These are phyloP conservation scores for Aspergillus sclerotiicarbonarius DNA, from an alignment of 495 filamentous ascomycete genomes.

Conservation along the genomic window DNA sequence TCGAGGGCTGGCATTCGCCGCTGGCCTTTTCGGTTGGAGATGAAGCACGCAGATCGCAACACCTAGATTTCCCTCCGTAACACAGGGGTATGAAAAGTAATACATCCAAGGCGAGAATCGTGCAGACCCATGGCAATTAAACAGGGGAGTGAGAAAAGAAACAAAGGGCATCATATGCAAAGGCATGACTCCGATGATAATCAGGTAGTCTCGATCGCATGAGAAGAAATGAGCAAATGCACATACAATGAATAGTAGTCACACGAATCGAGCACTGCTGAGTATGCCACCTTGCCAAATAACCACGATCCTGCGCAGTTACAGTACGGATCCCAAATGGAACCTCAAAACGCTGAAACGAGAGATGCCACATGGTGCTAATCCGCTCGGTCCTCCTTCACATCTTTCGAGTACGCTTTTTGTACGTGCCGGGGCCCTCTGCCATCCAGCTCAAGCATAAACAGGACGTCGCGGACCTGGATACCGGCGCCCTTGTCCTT, in stretches of 20 bases:
- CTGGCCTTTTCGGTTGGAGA: background rate
- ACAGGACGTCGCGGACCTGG: slow-evolving; percentile 50
- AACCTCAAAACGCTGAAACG: no score
- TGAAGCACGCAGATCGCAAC: background rate
- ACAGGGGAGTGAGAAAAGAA: slow-evolving; percentile 4
- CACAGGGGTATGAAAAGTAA: slow-evolving; percentile 8
- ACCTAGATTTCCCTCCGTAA: background rate
- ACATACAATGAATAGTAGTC: slow-evolving; percentile 7
- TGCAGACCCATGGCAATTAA: slow-evolving; percentile 4
- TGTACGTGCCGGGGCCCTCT: slow-evolving; percentile 45
- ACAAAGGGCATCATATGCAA: background rate
- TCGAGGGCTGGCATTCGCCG: no score
- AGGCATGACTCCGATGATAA: slow-evolving; percentile 5
- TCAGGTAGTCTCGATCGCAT: background rate
- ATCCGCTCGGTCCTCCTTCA: slow-evolving; percentile 40
- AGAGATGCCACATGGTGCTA: slow-evolving; percentile 22
- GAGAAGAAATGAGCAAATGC: slow-evolving; percentile 3
- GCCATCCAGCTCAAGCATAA: slow-evolving; percentile 51
- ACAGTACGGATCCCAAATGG: slow-evolving; percentile 13
- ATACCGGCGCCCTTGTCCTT: slow-evolving; percentile 45
- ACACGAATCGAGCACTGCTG: slow-evolving; percentile 12
- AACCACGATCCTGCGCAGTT: slow-evolving; percentile 31
- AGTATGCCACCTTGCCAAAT: slow-evolving; percentile 23
- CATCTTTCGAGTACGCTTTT: slow-evolving; percentile 44
- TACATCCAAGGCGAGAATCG: slow-evolving; percentile 5